Evolutionary conservation across 2,329 filamentous ascomycete species (phyloP).

Genomic region (Penicillium janthinellum): DNA sequence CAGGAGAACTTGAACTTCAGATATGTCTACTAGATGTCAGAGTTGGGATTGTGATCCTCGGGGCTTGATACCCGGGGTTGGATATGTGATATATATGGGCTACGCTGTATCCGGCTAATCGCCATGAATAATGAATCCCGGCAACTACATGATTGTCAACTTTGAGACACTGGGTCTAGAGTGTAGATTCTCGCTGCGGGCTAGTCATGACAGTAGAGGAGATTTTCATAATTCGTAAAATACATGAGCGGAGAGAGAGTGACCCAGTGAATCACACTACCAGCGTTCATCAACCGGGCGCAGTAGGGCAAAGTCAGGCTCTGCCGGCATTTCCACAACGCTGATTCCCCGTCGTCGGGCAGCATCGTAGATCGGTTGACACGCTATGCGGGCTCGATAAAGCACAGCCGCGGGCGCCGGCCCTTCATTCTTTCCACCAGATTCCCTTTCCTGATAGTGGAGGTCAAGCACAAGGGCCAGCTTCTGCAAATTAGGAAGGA

Average conservation of each 20-base stretch:
- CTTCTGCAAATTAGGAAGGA: slow-evolving; percentile 24
- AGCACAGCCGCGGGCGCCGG: slow-evolving; percentile 11
- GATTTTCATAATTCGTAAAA: neutral
- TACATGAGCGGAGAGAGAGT: neutral
- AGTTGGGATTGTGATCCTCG: neutral
- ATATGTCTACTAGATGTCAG: slow-evolving; percentile 52
- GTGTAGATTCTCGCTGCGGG: too few relatives aligned
- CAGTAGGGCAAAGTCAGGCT: neutral
- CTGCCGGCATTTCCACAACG: slow-evolving; percentile 21
- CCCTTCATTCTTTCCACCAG: neutral
- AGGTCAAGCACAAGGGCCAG: slow-evolving; percentile 30
- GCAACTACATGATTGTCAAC: neutral
- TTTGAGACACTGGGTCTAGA: neutral
- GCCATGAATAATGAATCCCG: neutral
- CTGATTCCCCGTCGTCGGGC: slow-evolving; percentile 21
- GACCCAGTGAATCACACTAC: neutral
- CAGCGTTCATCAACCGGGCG: neutral
- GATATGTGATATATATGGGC: neutral
- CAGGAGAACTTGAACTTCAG: slow-evolving; percentile 62
- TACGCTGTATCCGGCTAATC: neutral
- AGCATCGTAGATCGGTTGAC: slow-evolving; percentile 21
- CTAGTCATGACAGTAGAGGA: neutral
- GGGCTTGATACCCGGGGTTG: neutral
- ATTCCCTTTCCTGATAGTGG: slow-evolving; percentile 7
- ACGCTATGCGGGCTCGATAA: slow-evolving; percentile 19